A percentile compares a stretch with the other conserved stretches of the same genome.
Evolutionary conservation across 352 stramenopile genomes (phyloP).

Genomic region (Phytophthora syringae): DNA sequence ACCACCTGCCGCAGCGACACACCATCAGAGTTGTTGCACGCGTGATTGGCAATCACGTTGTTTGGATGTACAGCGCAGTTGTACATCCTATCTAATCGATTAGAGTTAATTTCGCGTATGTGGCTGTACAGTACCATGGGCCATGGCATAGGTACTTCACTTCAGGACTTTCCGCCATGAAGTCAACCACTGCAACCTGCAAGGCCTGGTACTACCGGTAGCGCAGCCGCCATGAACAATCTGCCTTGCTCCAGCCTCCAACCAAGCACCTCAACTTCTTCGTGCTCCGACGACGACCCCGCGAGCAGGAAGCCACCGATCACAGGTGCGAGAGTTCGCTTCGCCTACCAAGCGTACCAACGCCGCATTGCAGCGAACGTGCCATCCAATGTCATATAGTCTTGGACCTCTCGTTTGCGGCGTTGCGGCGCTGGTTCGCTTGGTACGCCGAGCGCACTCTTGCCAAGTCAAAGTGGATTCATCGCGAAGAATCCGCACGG

Average conservation of each 20-base stretch:
- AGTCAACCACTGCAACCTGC: neutral
- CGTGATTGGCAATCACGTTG: too few species aligned
- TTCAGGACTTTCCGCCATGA: neutral
- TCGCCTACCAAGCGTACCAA: conserved; percentile 37
- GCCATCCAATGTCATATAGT: neutral
- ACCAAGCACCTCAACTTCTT: neutral
- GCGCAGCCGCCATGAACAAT: neutral
- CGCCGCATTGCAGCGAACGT: conserved; percentile 25
- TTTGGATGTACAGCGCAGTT: too few species aligned
- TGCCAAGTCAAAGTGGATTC: conserved; percentile 10
- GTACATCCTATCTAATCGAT: too few species aligned
- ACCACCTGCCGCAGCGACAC: too few species aligned
- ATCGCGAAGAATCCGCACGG: neutral
- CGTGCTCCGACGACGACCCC: neutral
- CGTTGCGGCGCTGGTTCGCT: conserved; percentile 33
- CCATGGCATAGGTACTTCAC: too few species aligned
- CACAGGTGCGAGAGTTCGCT: conserved; percentile 21
- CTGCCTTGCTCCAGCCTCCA: neutral
- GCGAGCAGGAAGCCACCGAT: neutral
- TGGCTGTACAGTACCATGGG: too few species aligned
- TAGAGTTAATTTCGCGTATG: too few species aligned
- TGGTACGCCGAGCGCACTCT: conserved; percentile 28
- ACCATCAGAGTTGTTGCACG: too few species aligned
- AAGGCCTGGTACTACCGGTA: neutral
- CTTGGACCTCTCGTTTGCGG: conserved; percentile 15